Percentiles rank a stretch among this genome's conserved stretches.
phyloP scores from a whole-genome alignment of 78 protist species.

The Mastigamoeba balamuthi region DNA sequence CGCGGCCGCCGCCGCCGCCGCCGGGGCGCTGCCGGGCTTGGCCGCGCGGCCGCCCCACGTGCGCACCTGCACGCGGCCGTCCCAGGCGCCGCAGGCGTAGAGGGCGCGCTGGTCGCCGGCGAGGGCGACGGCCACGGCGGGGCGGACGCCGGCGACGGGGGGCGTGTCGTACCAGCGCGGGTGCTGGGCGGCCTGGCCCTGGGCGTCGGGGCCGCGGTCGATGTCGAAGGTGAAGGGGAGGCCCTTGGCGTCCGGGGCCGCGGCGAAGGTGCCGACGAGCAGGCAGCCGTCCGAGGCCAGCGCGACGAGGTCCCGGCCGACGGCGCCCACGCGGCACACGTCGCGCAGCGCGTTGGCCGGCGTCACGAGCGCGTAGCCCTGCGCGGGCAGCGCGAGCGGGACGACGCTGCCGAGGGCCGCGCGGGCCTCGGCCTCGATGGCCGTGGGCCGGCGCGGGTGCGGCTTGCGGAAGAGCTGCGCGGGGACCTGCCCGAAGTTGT shows the following conservation, averaged over 20 bases:
- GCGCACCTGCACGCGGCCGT: neutral
- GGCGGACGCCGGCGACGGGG: neutral
- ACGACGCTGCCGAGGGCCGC: neutral
- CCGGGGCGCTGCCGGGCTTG: neutral
- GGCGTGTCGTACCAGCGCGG: neutral
- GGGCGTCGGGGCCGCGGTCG: slow-evolving; percentile 10
- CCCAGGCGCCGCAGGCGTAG: neutral
- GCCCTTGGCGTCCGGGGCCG: slow-evolving; percentile 13
- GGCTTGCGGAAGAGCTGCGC: slow-evolving; percentile 69
- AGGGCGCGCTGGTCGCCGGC: neutral
- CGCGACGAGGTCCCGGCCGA: slow-evolving; percentile 13
- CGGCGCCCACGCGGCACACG: slow-evolving; percentile 4
- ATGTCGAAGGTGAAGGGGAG: slow-evolving; percentile 39
- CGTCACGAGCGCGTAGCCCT: neutral
- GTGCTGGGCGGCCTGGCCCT: neutral
- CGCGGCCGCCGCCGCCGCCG: too few species aligned
- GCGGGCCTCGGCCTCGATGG: slow-evolving; percentile 1
- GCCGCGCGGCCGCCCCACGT: neutral
- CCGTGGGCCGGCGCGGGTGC: slow-evolving; percentile 33
- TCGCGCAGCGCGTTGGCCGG: neutral
- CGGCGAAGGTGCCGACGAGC: slow-evolving; percentile 32
- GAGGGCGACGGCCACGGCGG: neutral
- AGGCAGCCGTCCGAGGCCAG: slow-evolving; percentile 3
- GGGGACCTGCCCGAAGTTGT: slow-evolving; percentile 96
- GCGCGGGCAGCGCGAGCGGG: neutral